These are phyloP conservation scores for Trichoderma guizhouense DNA, from an alignment of 2,329 filamentous ascomycete species.

Conservation along the genomic window DNA sequence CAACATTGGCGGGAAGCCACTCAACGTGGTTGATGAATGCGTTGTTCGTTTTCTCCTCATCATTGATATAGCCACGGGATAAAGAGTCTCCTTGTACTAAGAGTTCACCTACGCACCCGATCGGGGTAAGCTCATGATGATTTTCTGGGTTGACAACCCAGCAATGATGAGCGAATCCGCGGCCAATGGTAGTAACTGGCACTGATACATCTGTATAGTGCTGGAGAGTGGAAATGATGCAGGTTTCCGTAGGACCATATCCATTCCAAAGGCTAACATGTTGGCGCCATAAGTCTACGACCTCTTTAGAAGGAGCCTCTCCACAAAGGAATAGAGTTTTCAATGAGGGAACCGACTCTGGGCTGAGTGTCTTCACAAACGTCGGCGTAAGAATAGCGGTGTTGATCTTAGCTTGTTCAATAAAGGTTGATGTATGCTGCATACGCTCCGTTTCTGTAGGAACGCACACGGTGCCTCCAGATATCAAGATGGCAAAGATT, in stretches of 20 bases:
- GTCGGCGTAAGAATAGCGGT: slow-evolving; percentile 18
- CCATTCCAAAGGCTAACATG: slow-evolving; percentile 24
- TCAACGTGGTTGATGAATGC: slow-evolving; percentile 18
- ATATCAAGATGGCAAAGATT: slow-evolving; percentile 2
- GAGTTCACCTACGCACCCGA: slow-evolving; percentile 26
- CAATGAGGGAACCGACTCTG: slow-evolving; percentile 1
- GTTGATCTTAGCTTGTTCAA: background rate
- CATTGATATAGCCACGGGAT: slow-evolving; percentile 24
- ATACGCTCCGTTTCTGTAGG: background rate
- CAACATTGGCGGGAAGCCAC: background rate
- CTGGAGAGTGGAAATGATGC: background rate
- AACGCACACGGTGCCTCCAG: slow-evolving; percentile 6
- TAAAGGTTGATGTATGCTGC: background rate
- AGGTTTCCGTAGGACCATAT: slow-evolving; percentile 24
- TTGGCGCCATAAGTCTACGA: slow-evolving; percentile 17
- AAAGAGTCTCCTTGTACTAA: slow-evolving; percentile 22
- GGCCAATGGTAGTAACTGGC: background rate
- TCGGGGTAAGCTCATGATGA: slow-evolving; percentile 20
- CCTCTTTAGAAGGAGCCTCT: slow-evolving; percentile 32
- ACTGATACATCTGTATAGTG: background rate
- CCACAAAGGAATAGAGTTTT: slow-evolving; percentile 16
- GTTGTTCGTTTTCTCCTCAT: slow-evolving; percentile 19
- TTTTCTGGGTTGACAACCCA: slow-evolving; percentile 24
- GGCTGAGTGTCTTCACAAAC: background rate
- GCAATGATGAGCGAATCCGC: background rate